Percentiles rank a stretch among this genome's conserved stretches.
Conservation (phyloP, 2,329 filamentous ascomycete genomes). For the Thielaviopsis ethacetica region DNA sequence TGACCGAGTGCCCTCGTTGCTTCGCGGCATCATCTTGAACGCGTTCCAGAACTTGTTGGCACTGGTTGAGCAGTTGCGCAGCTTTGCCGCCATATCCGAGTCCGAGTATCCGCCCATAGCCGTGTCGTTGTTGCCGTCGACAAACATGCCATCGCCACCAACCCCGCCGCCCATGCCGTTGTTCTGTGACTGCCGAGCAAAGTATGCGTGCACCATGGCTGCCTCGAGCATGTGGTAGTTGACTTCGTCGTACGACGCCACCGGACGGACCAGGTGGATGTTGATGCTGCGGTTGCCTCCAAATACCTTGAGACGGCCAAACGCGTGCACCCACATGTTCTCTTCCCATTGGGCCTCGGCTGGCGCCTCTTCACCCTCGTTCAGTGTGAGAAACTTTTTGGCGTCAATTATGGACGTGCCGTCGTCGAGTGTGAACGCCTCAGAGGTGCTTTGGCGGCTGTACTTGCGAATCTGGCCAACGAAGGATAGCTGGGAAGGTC, state of each 20-base stretch:
- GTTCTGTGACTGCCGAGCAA: conserved; percentile 50
- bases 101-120: conserved; percentile 16
- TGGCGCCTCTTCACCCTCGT: conserved; percentile 19
- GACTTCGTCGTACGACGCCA: conserved; percentile 81
- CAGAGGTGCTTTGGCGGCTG: conserved; percentile 73
- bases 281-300: conserved; percentile 68
- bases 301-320: conserved; percentile 70
- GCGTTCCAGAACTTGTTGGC: conserved; percentile 58
- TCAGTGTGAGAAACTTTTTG: conserved; percentile 45
- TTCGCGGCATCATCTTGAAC: conserved; percentile 49
- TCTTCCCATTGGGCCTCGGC: conserved; percentile 40
- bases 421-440: conserved; percentile 87
- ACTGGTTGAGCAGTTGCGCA: conserved; percentile 32
- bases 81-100: conserved; percentile 17
- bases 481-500: conserved; percentile 37
- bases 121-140: conserved; percentile 22
- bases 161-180: conserved; percentile 23
- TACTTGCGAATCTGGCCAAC: conserved; percentile 83
- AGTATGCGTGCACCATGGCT: conserved; percentile 72
- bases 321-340: conserved; percentile 72
- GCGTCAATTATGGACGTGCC: conserved; percentile 86
- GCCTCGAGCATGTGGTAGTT: conserved; percentile 85
- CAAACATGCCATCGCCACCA: conserved; percentile 37
- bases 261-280: conserved; percentile 63
- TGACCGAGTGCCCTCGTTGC: conserved; percentile 70